These are phyloP conservation scores for Gloeopeniophorella convolvens DNA, from an alignment of 768 basidiomycete genomes.

Conservation along the genomic window DNA sequence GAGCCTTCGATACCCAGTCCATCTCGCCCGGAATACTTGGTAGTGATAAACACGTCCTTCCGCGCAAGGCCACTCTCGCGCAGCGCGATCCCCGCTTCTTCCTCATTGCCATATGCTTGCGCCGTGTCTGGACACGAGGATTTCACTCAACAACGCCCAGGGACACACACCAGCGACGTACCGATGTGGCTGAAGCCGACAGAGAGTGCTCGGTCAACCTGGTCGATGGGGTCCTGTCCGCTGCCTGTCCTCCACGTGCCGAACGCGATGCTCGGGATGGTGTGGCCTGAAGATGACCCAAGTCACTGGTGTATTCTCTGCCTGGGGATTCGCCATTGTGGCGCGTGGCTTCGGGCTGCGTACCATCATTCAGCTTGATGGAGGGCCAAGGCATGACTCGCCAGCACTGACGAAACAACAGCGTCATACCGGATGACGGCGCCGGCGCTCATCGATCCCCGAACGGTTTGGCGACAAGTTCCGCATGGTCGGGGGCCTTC, in stretches of 20 bases:
- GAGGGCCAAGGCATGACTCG: conserved; percentile 51
- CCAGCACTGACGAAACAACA: not conserved
- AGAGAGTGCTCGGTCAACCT: conserved; percentile 56
- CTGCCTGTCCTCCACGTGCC: conserved; percentile 61
- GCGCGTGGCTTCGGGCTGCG: no score
- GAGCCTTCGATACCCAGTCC: conserved; percentile 49
- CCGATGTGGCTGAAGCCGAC: conserved; percentile 60
- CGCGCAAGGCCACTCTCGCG: conserved; percentile 51
- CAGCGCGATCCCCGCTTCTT: conserved; percentile 43
- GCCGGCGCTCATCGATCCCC: no score
- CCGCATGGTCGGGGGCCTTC: no score
- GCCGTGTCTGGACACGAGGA: conserved; percentile 50
- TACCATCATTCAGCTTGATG: conserved; percentile 57
- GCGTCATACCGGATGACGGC: no score
- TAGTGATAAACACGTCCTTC: conserved; percentile 57
- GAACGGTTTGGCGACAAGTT: no score
- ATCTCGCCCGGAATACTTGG: conserved; percentile 51
- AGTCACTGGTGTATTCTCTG: no score
- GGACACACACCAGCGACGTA: conserved; percentile 27
- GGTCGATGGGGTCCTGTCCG: conserved; percentile 43
- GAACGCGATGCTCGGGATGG: conserved; percentile 48
- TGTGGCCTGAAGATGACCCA: conserved; percentile 40
- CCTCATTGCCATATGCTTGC: conserved; percentile 54
- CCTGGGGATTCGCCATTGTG: no score
- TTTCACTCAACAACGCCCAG: not conserved